Conservation (phyloP, 139 green algal genomes). For the Picochlorum sp. region DNA sequence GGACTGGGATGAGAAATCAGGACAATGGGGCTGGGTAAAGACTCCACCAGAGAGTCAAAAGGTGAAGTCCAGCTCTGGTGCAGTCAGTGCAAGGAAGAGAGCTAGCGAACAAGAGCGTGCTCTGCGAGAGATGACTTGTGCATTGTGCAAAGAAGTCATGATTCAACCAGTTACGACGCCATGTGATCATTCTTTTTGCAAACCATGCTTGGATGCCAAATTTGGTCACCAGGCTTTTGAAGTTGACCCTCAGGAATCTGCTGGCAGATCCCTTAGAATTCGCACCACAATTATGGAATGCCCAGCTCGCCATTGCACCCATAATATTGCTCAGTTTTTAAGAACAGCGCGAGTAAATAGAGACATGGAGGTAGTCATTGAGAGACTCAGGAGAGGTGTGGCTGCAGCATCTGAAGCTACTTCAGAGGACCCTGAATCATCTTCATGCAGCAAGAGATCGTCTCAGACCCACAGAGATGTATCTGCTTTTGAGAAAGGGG, state of each 20-base stretch:
- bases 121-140: constrained; percentile 67
- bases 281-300: constrained; percentile 56
- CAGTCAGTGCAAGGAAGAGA: constrained; percentile 26
- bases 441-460: constrained; percentile 7
- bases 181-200: constrained; percentile 87
- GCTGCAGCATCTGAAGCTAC: constrained; percentile 4
- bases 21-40: constrained; percentile 59
- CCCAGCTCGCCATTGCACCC: constrained; percentile 36
- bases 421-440: constrained; percentile 12
- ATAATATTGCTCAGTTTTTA: constrained; percentile 71
- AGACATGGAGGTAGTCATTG: constrained; percentile 54
- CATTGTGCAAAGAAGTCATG: constrained; percentile 54
- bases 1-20: constrained; percentile 39
- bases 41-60: constrained; percentile 38
- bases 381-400: constrained; percentile 38
- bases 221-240: constrained; percentile 33
- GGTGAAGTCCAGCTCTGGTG: constrained; percentile 6
- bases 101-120: constrained; percentile 53
- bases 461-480: no score
- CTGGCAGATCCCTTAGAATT: constrained; percentile 41
- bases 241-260: constrained; percentile 1
- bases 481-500: constrained; percentile 3
- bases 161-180: constrained; percentile 59
- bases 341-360: constrained; percentile 46
- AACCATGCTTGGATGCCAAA: constrained; percentile 62